phyloP scores from a whole-genome alignment of 305 asterid genomes.

The Fraxinus paxiana region DNA sequence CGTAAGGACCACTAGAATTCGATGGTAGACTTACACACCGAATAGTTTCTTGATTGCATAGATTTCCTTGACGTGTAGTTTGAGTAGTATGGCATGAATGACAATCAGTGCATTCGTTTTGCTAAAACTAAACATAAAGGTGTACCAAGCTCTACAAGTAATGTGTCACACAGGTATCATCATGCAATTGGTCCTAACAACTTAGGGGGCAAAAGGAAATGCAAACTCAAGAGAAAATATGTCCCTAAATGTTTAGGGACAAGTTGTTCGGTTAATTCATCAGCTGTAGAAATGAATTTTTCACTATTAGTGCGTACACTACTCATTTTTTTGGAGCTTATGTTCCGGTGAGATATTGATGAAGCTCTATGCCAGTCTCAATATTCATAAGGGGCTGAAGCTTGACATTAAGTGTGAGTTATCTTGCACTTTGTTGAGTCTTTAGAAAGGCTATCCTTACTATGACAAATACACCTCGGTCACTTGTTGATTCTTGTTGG shows the following conservation, averaged over 20 bases:
- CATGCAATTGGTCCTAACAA: background rate
- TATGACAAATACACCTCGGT: background rate
- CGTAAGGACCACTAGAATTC: background rate
- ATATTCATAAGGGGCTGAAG: background rate
- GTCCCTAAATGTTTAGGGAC: background rate
- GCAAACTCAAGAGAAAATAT: background rate
- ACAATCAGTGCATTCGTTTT: background rate
- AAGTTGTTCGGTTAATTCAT: background rate
- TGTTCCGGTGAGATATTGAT: background rate
- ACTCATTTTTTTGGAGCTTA: background rate
- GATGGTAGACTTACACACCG: background rate
- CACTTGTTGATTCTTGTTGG: background rate
- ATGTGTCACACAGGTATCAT: background rate
- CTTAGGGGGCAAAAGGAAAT: background rate
- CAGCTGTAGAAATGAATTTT: background rate
- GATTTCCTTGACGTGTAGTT: background rate
- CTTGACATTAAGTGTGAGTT: background rate
- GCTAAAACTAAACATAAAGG: background rate
- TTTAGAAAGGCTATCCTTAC: background rate
- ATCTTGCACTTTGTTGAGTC: background rate
- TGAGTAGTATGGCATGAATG: background rate
- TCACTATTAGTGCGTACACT: background rate
- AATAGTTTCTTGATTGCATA: background rate
- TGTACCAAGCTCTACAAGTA: background rate
- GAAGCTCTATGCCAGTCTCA: background rate